Conservation (phyloP, 495 filamentous ascomycete species). For the Cercophora scortea region DNA sequence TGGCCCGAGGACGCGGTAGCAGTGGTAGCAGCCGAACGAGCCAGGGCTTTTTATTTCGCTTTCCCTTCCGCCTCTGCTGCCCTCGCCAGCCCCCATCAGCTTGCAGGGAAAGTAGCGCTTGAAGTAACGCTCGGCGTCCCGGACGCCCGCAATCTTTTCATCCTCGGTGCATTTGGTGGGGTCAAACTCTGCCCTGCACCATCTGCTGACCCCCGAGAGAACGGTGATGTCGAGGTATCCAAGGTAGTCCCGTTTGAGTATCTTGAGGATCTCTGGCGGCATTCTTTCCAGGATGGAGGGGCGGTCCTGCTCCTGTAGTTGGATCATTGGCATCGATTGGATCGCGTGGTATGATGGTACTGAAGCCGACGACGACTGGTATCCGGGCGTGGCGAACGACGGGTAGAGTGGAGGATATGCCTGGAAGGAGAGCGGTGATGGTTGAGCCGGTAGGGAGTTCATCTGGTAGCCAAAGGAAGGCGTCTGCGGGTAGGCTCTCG, state of each 20-base stretch:
- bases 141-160: conserved; percentile 8
- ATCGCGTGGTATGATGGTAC: background rate
- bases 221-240: conserved; percentile 9
- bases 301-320: background rate
- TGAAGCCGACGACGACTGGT: conserved; percentile 2
- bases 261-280: background rate
- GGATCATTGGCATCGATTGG: background rate
- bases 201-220: conserved; percentile 2
- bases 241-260: conserved; percentile 6
- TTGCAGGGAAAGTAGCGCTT: conserved; percentile 10
- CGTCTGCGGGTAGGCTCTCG: conserved; percentile 4
- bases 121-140: conserved; percentile 15
- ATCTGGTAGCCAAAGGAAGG: conserved; percentile 10
- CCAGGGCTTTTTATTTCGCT: conserved; percentile 1
- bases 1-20: conserved; percentile 11
- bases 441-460: conserved; percentile 2
- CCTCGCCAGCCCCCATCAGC: background rate
- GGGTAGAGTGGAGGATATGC: conserved; percentile 4
- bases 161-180: conserved; percentile 3
- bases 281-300: background rate
- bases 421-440: conserved; percentile 8
- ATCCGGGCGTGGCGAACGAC: conserved; percentile 1
- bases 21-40: conserved; percentile 23
- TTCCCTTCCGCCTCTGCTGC: background rate
- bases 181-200: conserved; percentile 12